Evolutionary conservation across 208 protist species (phyloP), one percentile per base, ranked within the genome.

Genomic region (Crithidia fasciculata): DNA sequence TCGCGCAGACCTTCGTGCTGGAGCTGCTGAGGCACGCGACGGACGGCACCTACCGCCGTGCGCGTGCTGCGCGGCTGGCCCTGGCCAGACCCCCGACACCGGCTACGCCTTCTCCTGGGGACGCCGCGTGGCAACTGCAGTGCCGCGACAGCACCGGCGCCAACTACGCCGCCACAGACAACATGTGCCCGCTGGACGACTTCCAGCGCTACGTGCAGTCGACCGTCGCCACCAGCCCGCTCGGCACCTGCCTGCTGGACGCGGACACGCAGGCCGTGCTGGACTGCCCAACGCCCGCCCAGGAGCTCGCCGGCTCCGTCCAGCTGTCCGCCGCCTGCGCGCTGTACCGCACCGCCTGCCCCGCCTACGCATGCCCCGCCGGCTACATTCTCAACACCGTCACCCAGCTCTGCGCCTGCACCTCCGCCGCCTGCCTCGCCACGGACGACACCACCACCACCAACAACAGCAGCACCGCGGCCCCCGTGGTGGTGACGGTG

Each of bases 11-110:
- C 55, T 81, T 81, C 36, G 72, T 87, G 56, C 65, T 87, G 16
- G 86, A 91, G 67, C 78, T 91, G 12, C 69, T 87, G 54, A 69
- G 79, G 61, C 49, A 70, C 57, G 39, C 70, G 18, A n/a, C 49
- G 8, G 45, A 58, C n/a, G 56, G 69, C 18, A 53, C 47, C 9
- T 78, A 83, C n/a, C 57, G 66, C 56, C 58, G 80, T 92, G 68
- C 82, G 82, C 15, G 82, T 89, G 50, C 80, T 84, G 50, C 87
- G 87, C 36, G 84, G 79, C 5, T 40, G 69, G 16, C 87, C 87
- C 5, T n/a, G 78, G 69, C 6, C 84, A 87, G 65, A 80, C 72
- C n/a, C 74, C 81, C 15, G 79, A 83, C 9, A 77, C 40, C 8
- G 59, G 72, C 39, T 84, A 74, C 61, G 15, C 49, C 15, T 87